Conservation (phyloP, 2,329 filamentous ascomycete genomes). For the Aureobasidium sp. region DNA sequence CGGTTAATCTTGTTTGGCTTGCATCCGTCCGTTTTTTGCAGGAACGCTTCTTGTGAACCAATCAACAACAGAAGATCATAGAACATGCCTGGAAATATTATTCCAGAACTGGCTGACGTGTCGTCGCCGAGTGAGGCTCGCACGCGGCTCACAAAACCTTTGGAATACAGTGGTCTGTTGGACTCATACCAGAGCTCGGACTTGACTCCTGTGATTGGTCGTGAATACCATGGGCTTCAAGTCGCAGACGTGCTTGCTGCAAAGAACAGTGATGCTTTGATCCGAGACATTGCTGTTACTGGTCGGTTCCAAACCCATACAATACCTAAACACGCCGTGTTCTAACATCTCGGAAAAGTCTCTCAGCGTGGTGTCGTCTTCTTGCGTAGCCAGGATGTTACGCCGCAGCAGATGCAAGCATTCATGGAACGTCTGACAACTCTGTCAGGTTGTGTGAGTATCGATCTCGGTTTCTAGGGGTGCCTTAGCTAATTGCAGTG, state of each 20-base stretch:
- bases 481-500: neutral
- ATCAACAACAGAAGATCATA: neutral
- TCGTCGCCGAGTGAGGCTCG: conserved; percentile 2
- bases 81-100: conserved; percentile 10
- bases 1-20: neutral
- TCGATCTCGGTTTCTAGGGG: conserved; percentile 4
- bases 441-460: conserved; percentile 33
- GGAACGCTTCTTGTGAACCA: neutral
- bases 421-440: conserved; percentile 38
- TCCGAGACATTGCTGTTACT: conserved; percentile 15
- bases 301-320: neutral
- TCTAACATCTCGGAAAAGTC: conserved; percentile 20
- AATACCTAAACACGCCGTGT: neutral
- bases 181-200: conserved; percentile 5
- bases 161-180: conserved; percentile 9
- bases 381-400: conserved; percentile 41
- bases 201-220: conserved; percentile 11
- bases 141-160: conserved; percentile 7
- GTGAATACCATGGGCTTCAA: conserved; percentile 14
- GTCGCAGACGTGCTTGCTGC: conserved; percentile 13
- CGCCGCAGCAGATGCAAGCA: conserved; percentile 36
- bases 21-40: neutral
- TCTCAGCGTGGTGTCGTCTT: conserved; percentile 44
- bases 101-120: neutral
- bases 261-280: conserved; percentile 14